Base-by-base conservation (phyloP, 2,329 filamentous ascomycete species). In the Raffaelea ambrosiae region DNA sequence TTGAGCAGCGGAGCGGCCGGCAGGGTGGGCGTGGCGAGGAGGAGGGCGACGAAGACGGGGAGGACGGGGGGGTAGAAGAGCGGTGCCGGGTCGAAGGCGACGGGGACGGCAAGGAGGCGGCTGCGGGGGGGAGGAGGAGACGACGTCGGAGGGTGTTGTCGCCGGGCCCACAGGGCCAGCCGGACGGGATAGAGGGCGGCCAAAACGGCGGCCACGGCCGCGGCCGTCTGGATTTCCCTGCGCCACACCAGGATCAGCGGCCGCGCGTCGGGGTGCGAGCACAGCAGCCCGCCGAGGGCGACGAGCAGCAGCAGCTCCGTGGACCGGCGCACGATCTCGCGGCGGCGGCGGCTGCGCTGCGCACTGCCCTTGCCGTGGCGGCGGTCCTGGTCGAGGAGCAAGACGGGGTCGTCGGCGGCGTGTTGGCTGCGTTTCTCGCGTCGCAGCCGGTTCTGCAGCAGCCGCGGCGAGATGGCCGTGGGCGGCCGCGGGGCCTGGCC, bases 71-170 rank as follows among this genome's bases (percentile, higher is more conserved):
- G 91, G 61, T 96, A 97, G 49, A 96, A 66, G n/a, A 95, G 73
- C 11, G 90, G 88, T 7, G 91, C 91, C 3, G 89, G 90, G 59
- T 97, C 91, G 64, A 96, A 95, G n/a, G 78, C 74, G 4, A 80
- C 69, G 1, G 89, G 88, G 35, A 95, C 70, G 26, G 61, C 61
- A 33, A 83, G 29, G 33, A 19, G 22, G 23, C 20, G 26, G 18
- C 14, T 8, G 29, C 7, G 9, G 20, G 29, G 4, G 5, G 42
- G 7, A 33, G 31, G 5, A 5, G 18, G 5, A 18, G 4, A 20
- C 36, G 14, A 9, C 16, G 19, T 11, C 36, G 11, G 14, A 10
- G 26, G 13, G 20, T 23, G 11, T 20, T 14, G 18, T 9, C 38
- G 36, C 14, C 22, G n/a, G 2, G 69, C 65, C 71, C 76, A 76